A percentile compares a stretch with the other conserved stretches of the same genome.
phyloP scores from a whole-genome alignment of 768 basidiomycete genomes.

The Boletales sp. region DNA sequence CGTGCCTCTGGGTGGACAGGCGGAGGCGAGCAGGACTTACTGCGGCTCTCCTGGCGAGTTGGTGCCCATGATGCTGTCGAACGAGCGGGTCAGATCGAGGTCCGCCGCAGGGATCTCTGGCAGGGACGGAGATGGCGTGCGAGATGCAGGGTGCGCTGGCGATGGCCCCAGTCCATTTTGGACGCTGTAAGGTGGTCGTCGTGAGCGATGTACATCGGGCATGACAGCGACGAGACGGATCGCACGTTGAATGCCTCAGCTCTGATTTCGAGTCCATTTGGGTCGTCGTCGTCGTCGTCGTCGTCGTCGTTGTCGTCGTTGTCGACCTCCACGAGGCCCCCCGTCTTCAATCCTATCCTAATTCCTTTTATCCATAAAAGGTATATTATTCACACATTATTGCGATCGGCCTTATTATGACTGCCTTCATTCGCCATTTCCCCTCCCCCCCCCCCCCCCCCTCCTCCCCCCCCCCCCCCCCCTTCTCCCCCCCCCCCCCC shows the following conservation, averaged over 20 bases:
- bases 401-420: conserved; percentile 33
- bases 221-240: conserved; percentile 4
- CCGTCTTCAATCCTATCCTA: background rate
- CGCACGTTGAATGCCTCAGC: conserved; percentile 21
- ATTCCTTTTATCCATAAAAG: background rate
- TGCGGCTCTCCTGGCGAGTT: conserved; percentile 26
- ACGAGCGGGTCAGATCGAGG: conserved; percentile 42
- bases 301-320: conserved; percentile 8
- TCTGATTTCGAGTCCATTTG: conserved; percentile 25
- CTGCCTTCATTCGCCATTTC: conserved; percentile 19
- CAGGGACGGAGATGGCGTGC: conserved; percentile 33
- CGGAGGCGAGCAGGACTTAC: conserved; percentile 42
- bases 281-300: too few species aligned
- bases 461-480: too few species aligned
- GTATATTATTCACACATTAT: conserved; percentile 26
- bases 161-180: conserved; percentile 19
- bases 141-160: conserved; percentile 13
- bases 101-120: conserved; percentile 53
- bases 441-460: conserved; percentile 1
- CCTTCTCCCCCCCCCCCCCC: background rate
- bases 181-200: conserved; percentile 16
- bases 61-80: conserved; percentile 40
- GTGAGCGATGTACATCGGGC: conserved; percentile 17
- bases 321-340: conserved; percentile 24
- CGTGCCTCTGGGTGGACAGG: conserved; percentile 21